Evolutionary conservation across 23 red algal species (phyloP).

Genomic region (Agarophyton chilense): DNA sequence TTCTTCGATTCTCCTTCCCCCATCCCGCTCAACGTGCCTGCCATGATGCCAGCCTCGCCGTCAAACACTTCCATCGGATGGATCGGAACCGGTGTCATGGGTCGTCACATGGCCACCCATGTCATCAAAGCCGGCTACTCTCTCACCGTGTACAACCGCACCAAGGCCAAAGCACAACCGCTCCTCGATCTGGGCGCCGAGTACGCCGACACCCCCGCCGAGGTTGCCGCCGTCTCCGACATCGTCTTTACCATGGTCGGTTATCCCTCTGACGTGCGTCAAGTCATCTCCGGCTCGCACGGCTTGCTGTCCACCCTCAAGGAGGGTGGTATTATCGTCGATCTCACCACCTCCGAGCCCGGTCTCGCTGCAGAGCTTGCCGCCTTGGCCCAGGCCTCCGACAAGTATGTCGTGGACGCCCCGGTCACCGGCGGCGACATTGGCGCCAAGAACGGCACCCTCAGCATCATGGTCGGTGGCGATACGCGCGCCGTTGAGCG

Average conservation of each 20-base stretch:
- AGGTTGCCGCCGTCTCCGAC: constrained; percentile 71
- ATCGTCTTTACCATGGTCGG: constrained; percentile 93
- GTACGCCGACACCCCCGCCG: constrained; percentile 7
- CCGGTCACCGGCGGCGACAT: constrained; percentile 87
- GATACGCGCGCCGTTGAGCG: constrained; percentile 27
- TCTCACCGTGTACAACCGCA: constrained; percentile 76
- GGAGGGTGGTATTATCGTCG: constrained; percentile 70
- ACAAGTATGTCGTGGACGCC: constrained; percentile 71
- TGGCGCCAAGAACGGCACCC: constrained; percentile 73
- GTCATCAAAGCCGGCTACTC: constrained; percentile 58
- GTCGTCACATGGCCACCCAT: constrained; percentile 69
- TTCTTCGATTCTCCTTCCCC: too few species aligned
- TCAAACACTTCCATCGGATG: constrained; percentile 69
- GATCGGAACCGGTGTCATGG: constrained; percentile 81
- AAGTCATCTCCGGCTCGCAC: constrained; percentile 55
- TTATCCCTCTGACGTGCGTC: constrained; percentile 79
- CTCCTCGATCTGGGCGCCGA: constrained; percentile 70
- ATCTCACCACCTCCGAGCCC: constrained; percentile 86
- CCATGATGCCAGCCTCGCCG: constrained; percentile 5
- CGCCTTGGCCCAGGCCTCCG: constrained; percentile 25
- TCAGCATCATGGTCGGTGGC: constrained; percentile 85
- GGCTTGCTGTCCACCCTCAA: constrained; percentile 62
- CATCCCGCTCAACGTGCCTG: too few species aligned
- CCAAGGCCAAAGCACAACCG: constrained; percentile 67
- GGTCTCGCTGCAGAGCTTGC: constrained; percentile 75